Base-by-base conservation (phyloP, 768 basidiomycete species). In the Panaeolus cyanescens region DNA sequence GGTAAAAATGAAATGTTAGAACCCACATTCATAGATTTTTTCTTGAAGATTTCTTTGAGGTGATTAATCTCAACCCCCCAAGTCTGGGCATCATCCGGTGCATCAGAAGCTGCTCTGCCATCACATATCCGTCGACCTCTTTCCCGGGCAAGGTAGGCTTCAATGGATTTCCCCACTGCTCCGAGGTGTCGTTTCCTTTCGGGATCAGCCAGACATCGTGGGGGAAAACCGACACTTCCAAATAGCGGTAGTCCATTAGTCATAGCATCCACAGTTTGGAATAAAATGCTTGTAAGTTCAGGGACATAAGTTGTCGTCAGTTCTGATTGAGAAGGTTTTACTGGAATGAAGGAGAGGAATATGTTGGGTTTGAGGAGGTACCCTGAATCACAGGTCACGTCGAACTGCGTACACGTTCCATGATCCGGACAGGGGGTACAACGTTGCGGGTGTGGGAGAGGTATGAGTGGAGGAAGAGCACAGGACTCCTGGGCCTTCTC, bases 361-460 rank as follows among this genome's bases (percentile, higher is more conserved):
- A 85, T 78, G 68, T 90, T 87, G 28, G 89, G 82, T 59, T 81
- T 85, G 39, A 89, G 76, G 65, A 92, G 71, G 70, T 85, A 91
- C 13, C 90, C 88, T 31, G 76, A 80, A 59, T 90, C 86, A 75
- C 93, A 95, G 6, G 77, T 79, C 45, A 92, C 83, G 58, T 68
- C 78, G 69, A 81, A 74, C 54, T 78, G 80, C 20, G 76, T 79
- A 72, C 91, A 93, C 53, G 76, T 79, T 32, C 84, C 91, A 70
- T 89, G 88, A 63, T 83, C 79, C 45, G 90, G 90, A 72, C 90
- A 95, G 20, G 84, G 84, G 10, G 90, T 87, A 72, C 93, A 95
- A 30, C 78, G 67, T 42, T 85, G 81, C 1, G 92, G 86, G 60
- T 78, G 80, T 32, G 83, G 81, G 56, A 87, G 67, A 20, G 86